Percentiles rank a stretch among this genome's conserved stretches.
Evolutionary conservation across 2,329 filamentous ascomycete genomes (phyloP).

Genomic region (Aspergillus intermedius): DNA sequence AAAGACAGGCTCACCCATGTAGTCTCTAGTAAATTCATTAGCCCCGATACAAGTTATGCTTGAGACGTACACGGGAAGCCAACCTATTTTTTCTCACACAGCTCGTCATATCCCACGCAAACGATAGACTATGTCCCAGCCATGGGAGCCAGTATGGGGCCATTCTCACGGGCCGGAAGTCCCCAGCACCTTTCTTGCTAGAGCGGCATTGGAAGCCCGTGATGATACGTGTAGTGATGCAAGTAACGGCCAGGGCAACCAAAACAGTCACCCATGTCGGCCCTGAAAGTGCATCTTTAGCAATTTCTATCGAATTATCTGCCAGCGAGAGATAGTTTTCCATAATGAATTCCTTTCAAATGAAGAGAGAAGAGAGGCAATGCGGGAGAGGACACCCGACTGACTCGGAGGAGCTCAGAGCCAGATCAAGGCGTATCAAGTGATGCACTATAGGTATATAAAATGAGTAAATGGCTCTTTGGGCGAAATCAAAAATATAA

Average conservation of each 20-base stretch:
- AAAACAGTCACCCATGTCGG: constrained; percentile 22
- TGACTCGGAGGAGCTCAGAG: neutral
- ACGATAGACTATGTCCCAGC: constrained; percentile 48
- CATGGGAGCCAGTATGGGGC: constrained; percentile 56
- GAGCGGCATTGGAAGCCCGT: constrained; percentile 30
- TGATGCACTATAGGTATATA: too few relatives aligned
- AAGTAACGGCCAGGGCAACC: constrained; percentile 23
- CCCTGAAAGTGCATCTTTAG: constrained; percentile 14
- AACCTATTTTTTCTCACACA: constrained; percentile 42
- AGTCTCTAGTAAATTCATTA: neutral
- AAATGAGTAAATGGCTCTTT: too few relatives aligned
- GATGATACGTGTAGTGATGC: constrained; percentile 34
- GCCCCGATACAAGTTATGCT: constrained; percentile 18
- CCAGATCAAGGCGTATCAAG: neutral
- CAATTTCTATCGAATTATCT: constrained; percentile 12
- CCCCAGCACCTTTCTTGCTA: constrained; percentile 13
- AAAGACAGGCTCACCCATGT: constrained; percentile 39
- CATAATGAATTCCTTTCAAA: constrained; percentile 9
- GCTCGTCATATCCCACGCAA: constrained; percentile 40
- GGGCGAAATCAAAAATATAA: too few relatives aligned
- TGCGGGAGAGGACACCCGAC: neutral
- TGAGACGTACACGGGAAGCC: neutral
- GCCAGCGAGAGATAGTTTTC: constrained; percentile 11
- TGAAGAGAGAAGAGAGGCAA: neutral
- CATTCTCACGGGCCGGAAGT: constrained; percentile 37